A percentile compares a stretch with the other conserved stretches of the same genome.
Evolutionary conservation across 106 monocot species (phyloP).

Genomic region (Apostasia shenzhenica): DNA sequence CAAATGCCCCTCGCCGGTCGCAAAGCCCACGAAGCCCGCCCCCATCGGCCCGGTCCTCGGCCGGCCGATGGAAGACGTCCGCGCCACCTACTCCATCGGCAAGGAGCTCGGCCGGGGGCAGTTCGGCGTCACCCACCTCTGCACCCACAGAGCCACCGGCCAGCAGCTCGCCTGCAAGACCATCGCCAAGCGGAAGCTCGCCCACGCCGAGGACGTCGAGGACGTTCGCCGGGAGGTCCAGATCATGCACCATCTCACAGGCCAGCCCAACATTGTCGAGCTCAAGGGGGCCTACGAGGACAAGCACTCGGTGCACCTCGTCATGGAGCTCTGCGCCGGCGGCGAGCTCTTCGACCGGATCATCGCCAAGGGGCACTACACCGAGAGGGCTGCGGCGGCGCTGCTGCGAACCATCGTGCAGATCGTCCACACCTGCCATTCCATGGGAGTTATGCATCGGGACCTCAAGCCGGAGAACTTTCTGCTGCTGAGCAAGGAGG

Average conservation of each 20-base stretch:
- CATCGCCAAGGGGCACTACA: conserved; percentile 40
- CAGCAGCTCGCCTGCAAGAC: conserved; percentile 60
- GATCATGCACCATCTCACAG: conserved; percentile 67
- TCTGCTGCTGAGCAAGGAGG: conserved; percentile 45
- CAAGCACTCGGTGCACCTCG: conserved; percentile 49
- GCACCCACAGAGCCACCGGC: conserved; percentile 32
- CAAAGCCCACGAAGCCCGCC: conserved; percentile 15
- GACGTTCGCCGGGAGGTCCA: conserved; percentile 60
- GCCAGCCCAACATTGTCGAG: conserved; percentile 58
- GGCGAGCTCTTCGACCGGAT: conserved; percentile 47
- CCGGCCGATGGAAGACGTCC: conserved; percentile 56
- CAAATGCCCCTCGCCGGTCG: neutral
- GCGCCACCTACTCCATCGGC: conserved; percentile 32
- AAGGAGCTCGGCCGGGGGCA: conserved; percentile 66
- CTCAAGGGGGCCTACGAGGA: conserved; percentile 53
- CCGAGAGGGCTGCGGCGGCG: conserved; percentile 34
- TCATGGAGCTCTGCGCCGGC: conserved; percentile 53
- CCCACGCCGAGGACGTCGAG: conserved; percentile 47
- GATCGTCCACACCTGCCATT: conserved; percentile 54
- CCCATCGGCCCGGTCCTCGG: conserved; percentile 47
- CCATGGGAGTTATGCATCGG: conserved; percentile 63
- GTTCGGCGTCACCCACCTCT: conserved; percentile 58
- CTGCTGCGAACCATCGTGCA: conserved; percentile 51
- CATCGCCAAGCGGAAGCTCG: conserved; percentile 52
- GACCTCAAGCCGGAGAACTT: conserved; percentile 75